Evolutionary conservation across 2,329 filamentous ascomycete genomes (phyloP).

Genomic region (Sporothrix globosa): DNA sequence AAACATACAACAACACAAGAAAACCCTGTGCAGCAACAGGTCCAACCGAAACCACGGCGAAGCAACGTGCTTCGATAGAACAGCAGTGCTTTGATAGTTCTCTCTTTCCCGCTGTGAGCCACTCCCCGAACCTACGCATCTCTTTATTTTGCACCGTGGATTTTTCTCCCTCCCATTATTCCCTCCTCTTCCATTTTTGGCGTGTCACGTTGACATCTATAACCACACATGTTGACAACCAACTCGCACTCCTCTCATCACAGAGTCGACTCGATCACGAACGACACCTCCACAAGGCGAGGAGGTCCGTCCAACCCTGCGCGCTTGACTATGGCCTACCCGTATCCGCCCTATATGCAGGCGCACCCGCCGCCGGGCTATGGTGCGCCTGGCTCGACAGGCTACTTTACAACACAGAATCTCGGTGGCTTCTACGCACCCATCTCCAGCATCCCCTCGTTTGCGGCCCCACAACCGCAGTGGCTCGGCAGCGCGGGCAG

Average conservation of each 20-base stretch:
- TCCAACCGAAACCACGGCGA: not conserved
- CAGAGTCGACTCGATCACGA: not conserved
- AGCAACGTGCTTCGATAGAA: not conserved
- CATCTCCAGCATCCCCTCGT: constrained; percentile 18
- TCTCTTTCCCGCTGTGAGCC: not conserved
- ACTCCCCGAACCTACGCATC: not conserved
- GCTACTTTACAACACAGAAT: constrained; percentile 26
- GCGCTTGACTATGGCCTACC: not conserved
- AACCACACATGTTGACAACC: not conserved
- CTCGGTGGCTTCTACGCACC: constrained; percentile 30
- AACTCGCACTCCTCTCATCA: not conserved
- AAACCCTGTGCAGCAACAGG: not conserved
- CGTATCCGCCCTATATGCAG: not conserved
- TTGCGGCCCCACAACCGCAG: not conserved
- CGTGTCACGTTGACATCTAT: not conserved
- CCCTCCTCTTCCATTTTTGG: not conserved
- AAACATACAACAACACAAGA: not conserved
- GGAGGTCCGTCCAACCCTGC: not conserved
- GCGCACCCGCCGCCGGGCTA: constrained; percentile 5
- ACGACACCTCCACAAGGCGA: not conserved
- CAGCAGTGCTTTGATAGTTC: not conserved
- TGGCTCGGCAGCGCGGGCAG: not conserved
- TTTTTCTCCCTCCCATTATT: not conserved
- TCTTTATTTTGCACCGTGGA: not conserved
- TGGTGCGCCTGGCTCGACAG: constrained; percentile 23